Evolutionary conservation across 208 protist species (phyloP).

Genomic region (Sergeia podlipaevii): DNA sequence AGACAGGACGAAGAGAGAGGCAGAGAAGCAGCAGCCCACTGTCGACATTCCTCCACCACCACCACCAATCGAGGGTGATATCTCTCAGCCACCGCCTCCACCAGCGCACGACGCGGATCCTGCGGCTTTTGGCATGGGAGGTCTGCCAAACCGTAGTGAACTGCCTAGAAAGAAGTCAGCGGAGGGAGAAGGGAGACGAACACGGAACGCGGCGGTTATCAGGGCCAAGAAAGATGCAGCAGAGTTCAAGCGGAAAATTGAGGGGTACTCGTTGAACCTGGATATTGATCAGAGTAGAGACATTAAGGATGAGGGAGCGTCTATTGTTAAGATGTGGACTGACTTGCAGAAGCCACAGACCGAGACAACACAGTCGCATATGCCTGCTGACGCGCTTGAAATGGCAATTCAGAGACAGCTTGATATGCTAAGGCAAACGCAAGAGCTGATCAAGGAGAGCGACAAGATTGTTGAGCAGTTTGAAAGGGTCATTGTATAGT

Average conservation of each 20-base stretch:
- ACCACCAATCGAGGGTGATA: not conserved
- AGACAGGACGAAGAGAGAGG: slow-evolving; percentile 45
- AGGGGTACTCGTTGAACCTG: slow-evolving; percentile 56
- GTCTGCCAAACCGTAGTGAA: no score
- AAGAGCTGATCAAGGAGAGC: slow-evolving; percentile 54
- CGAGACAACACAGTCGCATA: slow-evolving; percentile 40
- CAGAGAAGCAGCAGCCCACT: not conserved
- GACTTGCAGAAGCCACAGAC: slow-evolving; percentile 39
- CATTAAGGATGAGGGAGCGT: slow-evolving; percentile 37
- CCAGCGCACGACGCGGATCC: not conserved
- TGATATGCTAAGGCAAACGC: slow-evolving; percentile 57
- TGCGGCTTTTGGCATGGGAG: not conserved
- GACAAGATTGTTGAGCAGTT: slow-evolving; percentile 54
- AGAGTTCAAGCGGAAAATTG: slow-evolving; percentile 54
- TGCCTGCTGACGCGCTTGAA: slow-evolving; percentile 67
- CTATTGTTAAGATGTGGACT: slow-evolving; percentile 79
- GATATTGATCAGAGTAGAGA: slow-evolving; percentile 20
- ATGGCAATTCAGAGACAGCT: slow-evolving; percentile 77
- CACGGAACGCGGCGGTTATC: not conserved
- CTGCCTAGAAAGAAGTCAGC: not conserved
- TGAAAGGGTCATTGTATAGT: slow-evolving; percentile 39
- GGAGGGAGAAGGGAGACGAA: not conserved
- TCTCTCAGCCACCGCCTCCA: no score
- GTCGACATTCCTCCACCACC: not conserved
- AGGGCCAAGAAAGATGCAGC: slow-evolving; percentile 8